A percentile compares a stretch with the other conserved stretches of the same genome.
phyloP scores from a whole-genome alignment of 2,329 filamentous ascomycete genomes.

The Elsinoe arachidis region DNA sequence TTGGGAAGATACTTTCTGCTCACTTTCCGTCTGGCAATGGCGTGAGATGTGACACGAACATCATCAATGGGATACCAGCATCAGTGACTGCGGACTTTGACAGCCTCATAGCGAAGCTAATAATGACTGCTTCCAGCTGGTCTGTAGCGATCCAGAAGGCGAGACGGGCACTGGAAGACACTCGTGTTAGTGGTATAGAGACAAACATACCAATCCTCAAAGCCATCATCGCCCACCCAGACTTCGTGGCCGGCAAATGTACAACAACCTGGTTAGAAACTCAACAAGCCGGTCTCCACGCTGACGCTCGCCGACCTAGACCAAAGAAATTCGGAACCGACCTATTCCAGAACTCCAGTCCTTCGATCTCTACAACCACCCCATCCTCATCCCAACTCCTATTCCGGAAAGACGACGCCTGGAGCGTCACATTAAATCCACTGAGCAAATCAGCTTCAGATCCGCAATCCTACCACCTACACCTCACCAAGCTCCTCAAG shows the following conservation, averaged over 20 bases:
- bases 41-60: slow-evolving; percentile 48
- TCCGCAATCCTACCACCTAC: slow-evolving; percentile 39
- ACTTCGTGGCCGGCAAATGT: slow-evolving; percentile 41
- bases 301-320: background rate
- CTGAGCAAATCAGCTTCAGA: slow-evolving; percentile 1
- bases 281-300: slow-evolving; percentile 36
- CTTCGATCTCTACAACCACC: background rate
- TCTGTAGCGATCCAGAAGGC: slow-evolving; percentile 45
- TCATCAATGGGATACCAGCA: slow-evolving; percentile 32
- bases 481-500: slow-evolving; percentile 45
- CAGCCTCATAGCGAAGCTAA: slow-evolving; percentile 51
- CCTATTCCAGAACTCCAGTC: background rate
- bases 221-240: slow-evolving; percentile 43
- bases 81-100: slow-evolving; percentile 50
- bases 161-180: slow-evolving; percentile 47
- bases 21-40: slow-evolving; percentile 50
- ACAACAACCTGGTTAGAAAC: slow-evolving; percentile 52
- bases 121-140: slow-evolving; percentile 48
- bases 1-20: slow-evolving; percentile 50
- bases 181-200: slow-evolving; percentile 47
- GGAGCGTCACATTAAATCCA: slow-evolving; percentile 43
- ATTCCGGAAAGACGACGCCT: slow-evolving; percentile 52
- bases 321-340: slow-evolving; percentile 2
- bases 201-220: slow-evolving; percentile 50
- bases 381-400: slow-evolving; percentile 22